Conservation (phyloP, 257 asterid species). For the Salvia miltiorrhiza region DNA sequence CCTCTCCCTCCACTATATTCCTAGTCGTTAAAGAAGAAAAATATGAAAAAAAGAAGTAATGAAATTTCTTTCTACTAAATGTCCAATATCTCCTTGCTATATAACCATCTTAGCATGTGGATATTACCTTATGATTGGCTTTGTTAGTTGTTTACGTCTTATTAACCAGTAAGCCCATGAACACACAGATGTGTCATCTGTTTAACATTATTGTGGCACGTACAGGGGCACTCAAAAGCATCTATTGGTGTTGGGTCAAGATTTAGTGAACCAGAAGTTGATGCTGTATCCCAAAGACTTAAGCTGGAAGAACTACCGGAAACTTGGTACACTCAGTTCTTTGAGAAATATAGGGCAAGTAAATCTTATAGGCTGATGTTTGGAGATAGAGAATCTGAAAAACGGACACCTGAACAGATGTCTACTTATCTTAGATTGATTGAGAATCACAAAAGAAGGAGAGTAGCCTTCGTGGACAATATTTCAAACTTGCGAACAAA, state of each 20-base stretch:
- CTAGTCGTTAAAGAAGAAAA: not conserved
- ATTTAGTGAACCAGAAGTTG: slow-evolving; percentile 59
- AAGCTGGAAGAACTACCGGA: slow-evolving; percentile 80
- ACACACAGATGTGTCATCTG: not conserved
- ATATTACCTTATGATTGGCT: not conserved
- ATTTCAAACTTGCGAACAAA: slow-evolving; percentile 44
- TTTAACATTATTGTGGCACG: slow-evolving; percentile 13
- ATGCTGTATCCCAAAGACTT: slow-evolving; percentile 50
- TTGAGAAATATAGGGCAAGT: slow-evolving; percentile 64
- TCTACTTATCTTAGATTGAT: slow-evolving; percentile 69
- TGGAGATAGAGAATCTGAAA: slow-evolving; percentile 75
- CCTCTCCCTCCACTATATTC: not conserved
- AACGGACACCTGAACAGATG: slow-evolving; percentile 92
- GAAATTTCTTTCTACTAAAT: slow-evolving; percentile 1
- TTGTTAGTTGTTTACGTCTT: slow-evolving; percentile 14
- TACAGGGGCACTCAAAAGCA: slow-evolving; percentile 54
- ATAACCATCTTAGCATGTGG: not conserved
- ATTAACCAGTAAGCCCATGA: slow-evolving; percentile 8
- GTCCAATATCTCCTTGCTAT: not conserved
- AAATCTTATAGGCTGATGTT: slow-evolving; percentile 64
- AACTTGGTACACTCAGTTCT: slow-evolving; percentile 83
- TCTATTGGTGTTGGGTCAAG: slow-evolving; percentile 57
- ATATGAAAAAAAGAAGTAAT: not conserved
- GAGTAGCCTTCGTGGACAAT: slow-evolving; percentile 58
- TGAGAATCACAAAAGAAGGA: slow-evolving; percentile 82